Percentiles rank a stretch among this genome's conserved stretches.
Conservation (phyloP, 305 asterid species). For the Rubia occidens region DNA sequence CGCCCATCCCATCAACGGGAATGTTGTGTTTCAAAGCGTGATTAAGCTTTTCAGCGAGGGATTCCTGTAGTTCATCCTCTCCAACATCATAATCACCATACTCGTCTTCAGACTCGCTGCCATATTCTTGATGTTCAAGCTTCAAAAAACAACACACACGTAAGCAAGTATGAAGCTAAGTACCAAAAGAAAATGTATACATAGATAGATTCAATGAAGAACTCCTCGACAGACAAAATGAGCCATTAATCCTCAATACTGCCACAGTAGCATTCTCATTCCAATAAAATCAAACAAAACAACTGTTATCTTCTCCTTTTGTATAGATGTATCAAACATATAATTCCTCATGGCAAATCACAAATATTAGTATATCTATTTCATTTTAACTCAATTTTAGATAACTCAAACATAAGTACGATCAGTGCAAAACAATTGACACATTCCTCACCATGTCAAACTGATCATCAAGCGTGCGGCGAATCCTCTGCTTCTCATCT, state of each 20-base stretch:
- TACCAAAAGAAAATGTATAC: neutral
- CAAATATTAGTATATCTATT: neutral
- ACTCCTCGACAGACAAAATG: too few relatives aligned
- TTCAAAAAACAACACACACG: conserved; percentile 19
- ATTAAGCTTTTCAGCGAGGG: conserved; percentile 57
- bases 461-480: conserved; percentile 72
- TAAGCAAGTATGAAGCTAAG: conserved; percentile 17
- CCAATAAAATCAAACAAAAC: too few relatives aligned
- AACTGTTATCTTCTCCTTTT: neutral
- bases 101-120: conserved; percentile 52
- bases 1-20: conserved; percentile 17
- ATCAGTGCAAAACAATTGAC: neutral
- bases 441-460: conserved; percentile 56
- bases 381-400: neutral
- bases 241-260: neutral
- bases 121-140: conserved; percentile 84
- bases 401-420: neutral
- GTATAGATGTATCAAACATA: neutral
- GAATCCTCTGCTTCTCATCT: conserved; percentile 42
- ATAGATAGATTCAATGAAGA: neutral
- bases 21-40: conserved; percentile 34
- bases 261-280: neutral
- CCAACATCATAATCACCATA: conserved; percentile 29
- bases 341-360: neutral
- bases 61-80: conserved; percentile 42